Evolutionary conservation across 768 basidiomycete genomes (phyloP).

Genomic region (Leccinellum albellum): DNA sequence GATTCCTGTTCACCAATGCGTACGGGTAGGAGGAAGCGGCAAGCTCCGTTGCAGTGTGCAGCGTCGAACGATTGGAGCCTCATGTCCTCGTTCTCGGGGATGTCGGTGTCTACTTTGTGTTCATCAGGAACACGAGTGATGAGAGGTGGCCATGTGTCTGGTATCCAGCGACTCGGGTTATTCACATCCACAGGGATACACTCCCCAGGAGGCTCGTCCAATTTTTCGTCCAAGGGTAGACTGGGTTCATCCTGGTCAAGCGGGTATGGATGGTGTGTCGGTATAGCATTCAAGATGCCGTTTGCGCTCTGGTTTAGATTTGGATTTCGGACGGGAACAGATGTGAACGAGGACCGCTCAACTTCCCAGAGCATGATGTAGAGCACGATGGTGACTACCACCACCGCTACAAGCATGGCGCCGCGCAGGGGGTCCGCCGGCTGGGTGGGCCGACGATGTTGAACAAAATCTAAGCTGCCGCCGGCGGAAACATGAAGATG

Average conservation of each 20-base stretch:
- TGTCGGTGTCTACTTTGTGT: not conserved
- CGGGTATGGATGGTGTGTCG: not conserved
- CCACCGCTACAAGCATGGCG: constrained; percentile 13
- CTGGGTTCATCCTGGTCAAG: not conserved
- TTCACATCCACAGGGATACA: too few relatives aligned
- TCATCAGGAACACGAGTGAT: constrained; percentile 35
- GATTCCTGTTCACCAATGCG: constrained; percentile 57
- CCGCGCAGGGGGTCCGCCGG: constrained; percentile 11
- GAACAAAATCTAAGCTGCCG: not conserved
- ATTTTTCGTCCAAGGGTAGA: too few relatives aligned
- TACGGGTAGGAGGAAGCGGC: constrained; percentile 47
- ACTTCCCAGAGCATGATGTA: too few relatives aligned
- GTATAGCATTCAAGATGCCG: not conserved
- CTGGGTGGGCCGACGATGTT: not conserved
- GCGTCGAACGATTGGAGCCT: constrained; percentile 13
- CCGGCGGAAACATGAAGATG: not conserved
- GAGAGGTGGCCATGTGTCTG: constrained; percentile 30
- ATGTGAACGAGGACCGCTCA: constrained; percentile 10
- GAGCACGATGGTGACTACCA: constrained; percentile 20
- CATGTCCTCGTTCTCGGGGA: not conserved
- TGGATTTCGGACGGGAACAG: not conserved
- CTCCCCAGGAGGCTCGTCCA: not conserved
- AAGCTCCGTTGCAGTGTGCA: constrained; percentile 27
- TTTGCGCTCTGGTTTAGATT: not conserved
- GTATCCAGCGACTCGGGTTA: not conserved